Percentiles rank a stretch among this genome's conserved stretches.
Evolutionary conservation across 2,329 filamentous ascomycete genomes (phyloP).

Genomic region (Epicoccum nigrum): DNA sequence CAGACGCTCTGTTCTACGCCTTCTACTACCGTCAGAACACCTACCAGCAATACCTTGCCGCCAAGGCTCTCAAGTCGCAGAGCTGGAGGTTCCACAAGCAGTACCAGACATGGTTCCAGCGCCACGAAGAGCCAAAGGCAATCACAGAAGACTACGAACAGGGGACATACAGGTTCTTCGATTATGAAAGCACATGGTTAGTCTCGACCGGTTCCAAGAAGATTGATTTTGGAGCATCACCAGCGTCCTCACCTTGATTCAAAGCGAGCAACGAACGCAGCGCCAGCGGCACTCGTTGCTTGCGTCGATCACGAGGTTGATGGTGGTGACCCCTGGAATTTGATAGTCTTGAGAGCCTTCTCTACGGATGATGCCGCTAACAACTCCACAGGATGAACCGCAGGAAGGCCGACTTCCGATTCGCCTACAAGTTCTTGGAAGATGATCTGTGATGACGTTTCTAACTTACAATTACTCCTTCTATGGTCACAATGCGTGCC

Average conservation of each 20-base stretch:
- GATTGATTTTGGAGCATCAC: background rate
- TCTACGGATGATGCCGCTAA: conserved; percentile 25
- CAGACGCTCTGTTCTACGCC: conserved; percentile 95
- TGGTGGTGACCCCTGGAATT: background rate
- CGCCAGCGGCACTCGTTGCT: background rate
- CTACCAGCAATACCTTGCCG: conserved; percentile 92
- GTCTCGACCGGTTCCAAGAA: background rate
- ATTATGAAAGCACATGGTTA: conserved; percentile 98
- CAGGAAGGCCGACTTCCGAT: conserved; percentile 96
- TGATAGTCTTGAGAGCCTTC: background rate
- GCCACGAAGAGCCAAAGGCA: conserved; percentile 96
- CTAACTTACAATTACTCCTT: conserved; percentile 2
- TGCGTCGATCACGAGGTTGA: background rate
- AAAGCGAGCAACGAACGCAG: background rate
- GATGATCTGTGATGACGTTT: conserved; percentile 71
- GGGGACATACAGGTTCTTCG: conserved; percentile 98
- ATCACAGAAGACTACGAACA: conserved; percentile 99
- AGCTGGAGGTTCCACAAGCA: conserved; percentile 99
- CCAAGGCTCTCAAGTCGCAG: conserved; percentile 96
- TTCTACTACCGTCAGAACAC: conserved; percentile 99
- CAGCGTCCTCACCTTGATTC: background rate
- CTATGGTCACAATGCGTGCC: conserved; percentile 21
- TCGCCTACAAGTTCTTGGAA: conserved; percentile 96
- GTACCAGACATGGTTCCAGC: conserved; percentile 97
- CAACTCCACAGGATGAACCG: conserved; percentile 86